Conservation (phyloP, 495 filamentous ascomycete species). For the Cercophora newfieldiana region DNA sequence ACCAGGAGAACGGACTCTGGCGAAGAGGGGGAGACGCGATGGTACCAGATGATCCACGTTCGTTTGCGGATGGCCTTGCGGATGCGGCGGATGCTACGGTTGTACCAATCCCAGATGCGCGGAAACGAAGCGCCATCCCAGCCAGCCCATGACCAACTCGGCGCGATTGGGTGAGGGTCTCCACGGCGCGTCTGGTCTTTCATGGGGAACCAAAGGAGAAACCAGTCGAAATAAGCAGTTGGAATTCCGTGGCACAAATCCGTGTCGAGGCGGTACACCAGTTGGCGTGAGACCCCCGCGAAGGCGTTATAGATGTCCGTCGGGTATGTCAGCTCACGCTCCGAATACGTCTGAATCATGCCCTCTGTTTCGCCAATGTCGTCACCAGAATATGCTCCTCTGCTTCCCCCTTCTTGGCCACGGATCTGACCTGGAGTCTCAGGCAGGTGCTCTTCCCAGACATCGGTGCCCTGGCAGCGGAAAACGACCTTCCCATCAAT, state of each 20-base stretch:
- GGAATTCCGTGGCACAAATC: constrained; percentile 25
- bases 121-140: constrained; percentile 18
- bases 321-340: constrained; percentile 9
- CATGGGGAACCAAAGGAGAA: constrained; percentile 26
- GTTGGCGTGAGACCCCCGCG: constrained; percentile 20
- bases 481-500: too few relatives aligned
- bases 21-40: constrained; percentile 8
- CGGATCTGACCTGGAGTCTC: constrained; percentile 6
- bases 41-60: constrained; percentile 28
- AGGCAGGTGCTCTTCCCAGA: constrained; percentile 1
- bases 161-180: not conserved
- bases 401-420: not conserved
- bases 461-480: not conserved
- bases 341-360: constrained; percentile 21
- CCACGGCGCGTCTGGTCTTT: not conserved
- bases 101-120: constrained; percentile 25
- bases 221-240: constrained; percentile 26
- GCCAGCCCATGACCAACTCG: constrained; percentile 28
- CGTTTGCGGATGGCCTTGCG: constrained; percentile 7
- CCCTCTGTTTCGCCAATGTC: constrained; percentile 23
- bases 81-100: constrained; percentile 15
- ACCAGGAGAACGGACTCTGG: not conserved
- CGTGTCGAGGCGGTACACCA: constrained; percentile 8
- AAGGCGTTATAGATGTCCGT: constrained; percentile 22
- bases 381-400: not conserved